Conservation (phyloP, 2,329 filamentous ascomycete species). For the Lasiodiplodia citricola region DNA sequence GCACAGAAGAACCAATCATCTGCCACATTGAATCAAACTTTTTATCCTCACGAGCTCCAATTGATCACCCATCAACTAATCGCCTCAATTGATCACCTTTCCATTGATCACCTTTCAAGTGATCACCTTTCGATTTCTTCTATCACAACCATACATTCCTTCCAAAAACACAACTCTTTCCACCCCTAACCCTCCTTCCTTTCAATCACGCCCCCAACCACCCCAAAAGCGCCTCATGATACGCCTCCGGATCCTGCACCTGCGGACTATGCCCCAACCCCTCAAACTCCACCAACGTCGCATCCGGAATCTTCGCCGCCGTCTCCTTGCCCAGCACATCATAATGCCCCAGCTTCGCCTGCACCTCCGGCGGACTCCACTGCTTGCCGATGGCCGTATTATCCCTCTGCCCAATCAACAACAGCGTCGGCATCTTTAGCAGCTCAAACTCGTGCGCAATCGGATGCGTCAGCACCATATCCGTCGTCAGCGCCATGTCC, state of each 20-base stretch:
- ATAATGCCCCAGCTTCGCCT: conserved; percentile 53
- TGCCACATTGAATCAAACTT: no score
- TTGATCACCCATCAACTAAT: no score
- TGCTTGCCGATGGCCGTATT: conserved; percentile 61
- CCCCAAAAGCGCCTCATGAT: conserved; percentile 53
- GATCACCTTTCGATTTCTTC: no score
- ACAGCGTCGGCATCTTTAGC: conserved; percentile 53
- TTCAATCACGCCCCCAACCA: conserved; percentile 40
- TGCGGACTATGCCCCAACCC: conserved; percentile 60
- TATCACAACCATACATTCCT: no score
- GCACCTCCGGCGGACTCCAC: conserved; percentile 47
- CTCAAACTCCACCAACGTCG: conserved; percentile 54
- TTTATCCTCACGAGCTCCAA: no score
- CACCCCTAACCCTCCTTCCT: no score
- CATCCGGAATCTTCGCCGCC: conserved; percentile 51
- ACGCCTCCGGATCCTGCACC: conserved; percentile 56
- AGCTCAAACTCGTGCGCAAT: conserved; percentile 57
- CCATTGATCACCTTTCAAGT: no score
- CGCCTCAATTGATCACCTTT: no score
- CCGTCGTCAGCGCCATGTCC: conserved; percentile 59
- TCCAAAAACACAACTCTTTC: no score
- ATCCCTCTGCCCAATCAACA: conserved; percentile 59
- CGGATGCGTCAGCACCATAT: conserved; percentile 61
- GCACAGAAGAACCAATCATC: no score
- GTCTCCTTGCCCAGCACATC: conserved; percentile 55